Conservation (phyloP, 805 yeast genomes). For the Pichia eremophila region DNA sequence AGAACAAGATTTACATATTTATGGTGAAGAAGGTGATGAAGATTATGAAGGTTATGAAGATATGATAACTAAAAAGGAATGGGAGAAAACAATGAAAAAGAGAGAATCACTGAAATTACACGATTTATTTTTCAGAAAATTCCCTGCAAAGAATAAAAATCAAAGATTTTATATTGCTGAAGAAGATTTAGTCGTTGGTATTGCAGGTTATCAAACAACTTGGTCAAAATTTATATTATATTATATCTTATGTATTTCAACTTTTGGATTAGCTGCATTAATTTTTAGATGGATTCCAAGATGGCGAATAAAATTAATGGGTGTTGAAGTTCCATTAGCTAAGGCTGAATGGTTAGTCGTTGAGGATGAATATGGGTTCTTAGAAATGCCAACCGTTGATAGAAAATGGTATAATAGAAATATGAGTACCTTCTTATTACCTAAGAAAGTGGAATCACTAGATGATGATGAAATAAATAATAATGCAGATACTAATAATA, state of each 20-base stretch:
- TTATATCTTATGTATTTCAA: conserved; percentile 41
- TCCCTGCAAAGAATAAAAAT: conserved; percentile 35
- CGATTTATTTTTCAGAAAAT: conserved; percentile 34
- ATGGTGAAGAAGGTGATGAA: conserved; percentile 18
- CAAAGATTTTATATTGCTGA: conserved; percentile 92
- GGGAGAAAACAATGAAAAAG: conserved; percentile 8
- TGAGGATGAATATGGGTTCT: conserved; percentile 89
- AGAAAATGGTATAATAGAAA: conserved; percentile 61
- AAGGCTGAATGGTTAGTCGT: conserved; percentile 87
- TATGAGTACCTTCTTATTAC: conserved; percentile 53
- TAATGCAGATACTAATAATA: conserved; percentile 12
- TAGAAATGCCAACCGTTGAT: conserved; percentile 47
- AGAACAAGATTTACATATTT: conserved; percentile 9
- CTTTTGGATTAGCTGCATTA: conserved; percentile 69
- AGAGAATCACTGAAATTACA: conserved; percentile 26
- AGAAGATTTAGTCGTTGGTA: conserved; percentile 89
- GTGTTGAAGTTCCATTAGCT: conserved; percentile 59
- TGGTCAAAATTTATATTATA: conserved; percentile 37
- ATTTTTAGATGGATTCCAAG: conserved; percentile 81
- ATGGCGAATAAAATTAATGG: conserved; percentile 58
- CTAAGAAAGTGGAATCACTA: conserved; percentile 12
- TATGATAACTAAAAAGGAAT: conserved; percentile 3
- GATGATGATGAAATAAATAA: conserved; percentile 6
- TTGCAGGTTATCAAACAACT: conserved; percentile 76
- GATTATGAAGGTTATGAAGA: conserved; percentile 5